These are phyloP conservation scores for Nosema granulosis DNA, from an alignment of 371 early-diverging fungal genomes.

Conservation along the genomic window DNA sequence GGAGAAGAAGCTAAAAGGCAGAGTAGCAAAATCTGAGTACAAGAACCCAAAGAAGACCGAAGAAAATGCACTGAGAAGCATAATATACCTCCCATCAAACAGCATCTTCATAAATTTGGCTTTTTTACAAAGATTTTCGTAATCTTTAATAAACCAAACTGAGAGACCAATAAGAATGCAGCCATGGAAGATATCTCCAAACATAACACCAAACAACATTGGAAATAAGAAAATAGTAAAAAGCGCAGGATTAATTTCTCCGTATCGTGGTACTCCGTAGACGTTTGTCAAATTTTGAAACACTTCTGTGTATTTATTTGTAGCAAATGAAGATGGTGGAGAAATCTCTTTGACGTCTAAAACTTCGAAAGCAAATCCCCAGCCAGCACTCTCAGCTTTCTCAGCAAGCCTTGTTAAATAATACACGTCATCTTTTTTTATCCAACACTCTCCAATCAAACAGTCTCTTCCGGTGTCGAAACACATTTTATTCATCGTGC, in stretches of 20 bases:
- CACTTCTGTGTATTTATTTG: conserved; percentile 85
- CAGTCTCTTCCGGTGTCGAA: conserved; percentile 48
- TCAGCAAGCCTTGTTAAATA: conserved; percentile 50
- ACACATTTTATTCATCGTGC: conserved; percentile 57
- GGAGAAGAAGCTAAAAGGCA: conserved; percentile 72
- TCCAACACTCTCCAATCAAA: conserved; percentile 65
- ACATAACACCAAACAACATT: conserved; percentile 98
- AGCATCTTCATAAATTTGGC: conserved; percentile 77
- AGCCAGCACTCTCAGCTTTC: conserved; percentile 46
- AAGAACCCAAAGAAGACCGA: conserved; percentile 91
- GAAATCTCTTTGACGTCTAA: conserved; percentile 29
- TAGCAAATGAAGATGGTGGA: conserved; percentile 84
- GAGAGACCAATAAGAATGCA: conserved; percentile 73
- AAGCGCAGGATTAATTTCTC: conserved; percentile 96
- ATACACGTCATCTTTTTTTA: conserved; percentile 43
- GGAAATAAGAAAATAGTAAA: conserved; percentile 95
- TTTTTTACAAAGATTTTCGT: conserved; percentile 68
- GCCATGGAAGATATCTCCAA: conserved; percentile 98
- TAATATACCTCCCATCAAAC: conserved; percentile 88
- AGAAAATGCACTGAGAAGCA: conserved; percentile 87
- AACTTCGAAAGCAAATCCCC: conserved; percentile 60
- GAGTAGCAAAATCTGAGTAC: conserved; percentile 93
- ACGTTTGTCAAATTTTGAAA: conserved; percentile 95
- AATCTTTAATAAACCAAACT: conserved; percentile 76
- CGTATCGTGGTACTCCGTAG: conserved; percentile 93